Percentiles rank a stretch among this genome's conserved stretches.
Conservation (phyloP, 805 yeast genomes). For the Kuraishia cidri region DNA sequence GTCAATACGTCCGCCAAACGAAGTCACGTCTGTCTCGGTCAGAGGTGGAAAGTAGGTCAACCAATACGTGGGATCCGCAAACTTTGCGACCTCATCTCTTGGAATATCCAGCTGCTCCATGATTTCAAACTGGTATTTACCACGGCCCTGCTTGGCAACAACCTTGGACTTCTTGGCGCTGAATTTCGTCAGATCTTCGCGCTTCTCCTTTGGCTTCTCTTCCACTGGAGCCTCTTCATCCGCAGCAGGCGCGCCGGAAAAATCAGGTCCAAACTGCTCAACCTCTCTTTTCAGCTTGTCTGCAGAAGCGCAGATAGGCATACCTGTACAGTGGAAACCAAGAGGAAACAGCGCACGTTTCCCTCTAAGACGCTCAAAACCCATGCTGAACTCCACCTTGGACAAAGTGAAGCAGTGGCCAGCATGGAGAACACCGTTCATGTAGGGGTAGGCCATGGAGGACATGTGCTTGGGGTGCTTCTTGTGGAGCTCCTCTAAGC, state of each 20-base stretch:
- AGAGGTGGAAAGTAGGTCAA: conserved; percentile 85
- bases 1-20: conserved; percentile 89
- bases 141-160: conserved; percentile 86
- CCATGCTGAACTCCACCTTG: conserved; percentile 85
- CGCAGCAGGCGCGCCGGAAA: conserved; percentile 55
- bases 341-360: conserved; percentile 88
- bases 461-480: conserved; percentile 82
- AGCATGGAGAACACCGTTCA: conserved; percentile 97
- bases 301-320: conserved; percentile 95
- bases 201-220: conserved; percentile 25
- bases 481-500: conserved; percentile 62
- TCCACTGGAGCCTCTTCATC: conserved; percentile 33
- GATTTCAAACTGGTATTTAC: conserved; percentile 92
- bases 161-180: conserved; percentile 91
- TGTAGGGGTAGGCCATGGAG: conserved; percentile 97
- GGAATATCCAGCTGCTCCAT: conserved; percentile 92
- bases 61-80: conserved; percentile 93
- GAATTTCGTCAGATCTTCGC: conserved; percentile 84
- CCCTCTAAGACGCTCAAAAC: conserved; percentile 93
- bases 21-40: conserved; percentile 69
- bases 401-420: conserved; percentile 96
- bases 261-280: conserved; percentile 82
- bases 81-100: conserved; percentile 72
- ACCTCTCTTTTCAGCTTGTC: conserved; percentile 91
- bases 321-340: conserved; percentile 99